Evolutionary conservation across 345 rosid genomes (phyloP), one percentile per base, ranked within the genome.

Genomic region (Moricandia arvensis): DNA sequence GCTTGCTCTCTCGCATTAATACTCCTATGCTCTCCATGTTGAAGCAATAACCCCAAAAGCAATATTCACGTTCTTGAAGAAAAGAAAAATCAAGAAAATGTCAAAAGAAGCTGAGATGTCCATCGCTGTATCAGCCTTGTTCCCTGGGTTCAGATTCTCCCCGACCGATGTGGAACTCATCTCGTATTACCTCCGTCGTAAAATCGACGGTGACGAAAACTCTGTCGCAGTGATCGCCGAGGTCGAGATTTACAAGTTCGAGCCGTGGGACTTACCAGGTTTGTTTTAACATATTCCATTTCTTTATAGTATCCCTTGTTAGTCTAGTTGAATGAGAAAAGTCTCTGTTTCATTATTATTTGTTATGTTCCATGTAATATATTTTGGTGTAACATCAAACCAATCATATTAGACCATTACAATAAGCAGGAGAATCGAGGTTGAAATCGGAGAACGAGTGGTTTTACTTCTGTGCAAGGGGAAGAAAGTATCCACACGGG

Each of bases 201-300:
- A 91, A 88, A 59, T 87, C 57, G 88, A 88, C 4, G 96, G 97
- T 4, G 73, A 73, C n/a, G 95, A 87, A 15, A 72, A 81, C 59
- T 83, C 89, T 12, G 91, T 91, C 1, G 97, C 87, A 58, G 90
- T 91, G 45, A 87, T 94, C 60, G 17, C 91, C 0, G 90, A 90
- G 68, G 76, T 94, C 18, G 97, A 94, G 29, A 85, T 94, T 72
- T 90, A 93, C 80, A 82, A 77, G 65, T 66, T 80, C 51, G 97
- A 91, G 83, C 96, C 98, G 2, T 91, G 98, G 97, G 96, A 91
- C 80, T 84, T 94, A 57, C 98, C 96, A 65, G 96, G 97, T 93
- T n/a, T n/a, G n/a, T n/a, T n/a, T n/a, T n/a, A n/a, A n/a, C n/a
- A n/a, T n/a, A n/a, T n/a, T n/a, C n/a, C n/a, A n/a, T n/a, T n/a